Base-by-base conservation (phyloP, 2,329 filamentous ascomycete species). In the Chrysoporthe puriensis region DNA sequence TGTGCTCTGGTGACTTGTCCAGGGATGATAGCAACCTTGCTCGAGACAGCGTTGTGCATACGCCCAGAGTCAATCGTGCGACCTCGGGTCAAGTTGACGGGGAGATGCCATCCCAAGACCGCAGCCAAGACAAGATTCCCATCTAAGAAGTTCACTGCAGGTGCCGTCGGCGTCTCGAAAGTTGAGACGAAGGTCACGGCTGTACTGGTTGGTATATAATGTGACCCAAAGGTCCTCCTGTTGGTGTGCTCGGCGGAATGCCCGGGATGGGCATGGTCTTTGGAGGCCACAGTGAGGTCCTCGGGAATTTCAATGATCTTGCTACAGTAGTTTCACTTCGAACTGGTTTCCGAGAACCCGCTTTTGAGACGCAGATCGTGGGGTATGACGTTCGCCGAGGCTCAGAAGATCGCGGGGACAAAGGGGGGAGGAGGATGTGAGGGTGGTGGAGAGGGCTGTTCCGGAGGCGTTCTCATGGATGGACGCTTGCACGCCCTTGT, bases 161-260 rank as follows among this genome's bases (percentile, higher is more conserved):
- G 7, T 69, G 60, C 40, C 62, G 60, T 48, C 16, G 34, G 58
- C 40, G 59, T 66, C 57, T 59, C 59, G 21, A 66, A 61, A 8
- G 36, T 43, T 21, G 8, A 50, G 26, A 46, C 44, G 44, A 44
- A 32, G 32, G 32, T n/a, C 32, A 6, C 21, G 44, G 14, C 43
- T 42, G 58, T 66, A 59, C 52, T 59, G 50, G 60, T 57, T 32
- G 66, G 62, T 52, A 64, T 54, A 63, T 11, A 44, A 64, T 65
- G 62, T 58, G 48, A 67, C 66, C 34, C 43, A 64, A 67, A 54
- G 36, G 54, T 44, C 50, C 26, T n/a, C 58, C 61, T 59, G 40
- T n/a, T n/a, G 21, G 57, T 60, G 67, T 62, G 46, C 62, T n/a
- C 56, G 40, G 60, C 60, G 52, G 65, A 63, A 63, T 60, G 60